These are phyloP conservation scores for Ascosphaera aggregata DNA, from an alignment of 2,329 filamentous ascomycete genomes.

Conservation along the genomic window DNA sequence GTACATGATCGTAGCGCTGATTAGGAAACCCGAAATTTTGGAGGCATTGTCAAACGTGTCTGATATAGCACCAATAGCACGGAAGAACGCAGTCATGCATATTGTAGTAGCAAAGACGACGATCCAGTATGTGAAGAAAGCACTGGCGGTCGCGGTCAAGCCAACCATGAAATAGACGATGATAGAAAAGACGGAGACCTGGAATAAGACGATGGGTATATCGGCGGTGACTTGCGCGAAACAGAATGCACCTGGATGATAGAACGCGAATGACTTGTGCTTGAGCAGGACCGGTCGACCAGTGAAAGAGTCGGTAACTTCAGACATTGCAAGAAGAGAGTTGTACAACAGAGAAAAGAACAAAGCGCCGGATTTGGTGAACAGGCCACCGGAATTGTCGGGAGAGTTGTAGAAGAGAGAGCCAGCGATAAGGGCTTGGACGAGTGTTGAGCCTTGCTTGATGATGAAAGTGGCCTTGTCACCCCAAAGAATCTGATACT, in stretches of 20 bases:
- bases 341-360: constrained; percentile 82
- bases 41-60: constrained; percentile 34
- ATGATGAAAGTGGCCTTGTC: constrained; percentile 54
- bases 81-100: constrained; percentile 35
- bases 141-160: constrained; percentile 44
- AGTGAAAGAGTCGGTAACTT: constrained; percentile 62
- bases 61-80: constrained; percentile 31
- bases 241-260: constrained; percentile 68
- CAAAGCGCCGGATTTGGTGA: constrained; percentile 51
- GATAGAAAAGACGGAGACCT: constrained; percentile 54
- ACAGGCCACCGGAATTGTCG: constrained; percentile 46
- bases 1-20: constrained; percentile 21
- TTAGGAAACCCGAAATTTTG: constrained; percentile 24
- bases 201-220: constrained; percentile 59
- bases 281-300: constrained; percentile 88
- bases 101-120: constrained; percentile 47
- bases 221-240: constrained; percentile 61
- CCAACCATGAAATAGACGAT: constrained; percentile 75
- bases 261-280: constrained; percentile 64
- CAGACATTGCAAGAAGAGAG: constrained; percentile 56
- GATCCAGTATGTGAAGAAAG: constrained; percentile 72
- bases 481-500: constrained; percentile 50
- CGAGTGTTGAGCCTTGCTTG: constrained; percentile 41
- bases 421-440: constrained; percentile 55
- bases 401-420: constrained; percentile 62